Percentiles rank a stretch among this genome's conserved stretches.
phyloP scores from a whole-genome alignment of 805 yeast species.

The Cyberlindnera meyerae region DNA sequence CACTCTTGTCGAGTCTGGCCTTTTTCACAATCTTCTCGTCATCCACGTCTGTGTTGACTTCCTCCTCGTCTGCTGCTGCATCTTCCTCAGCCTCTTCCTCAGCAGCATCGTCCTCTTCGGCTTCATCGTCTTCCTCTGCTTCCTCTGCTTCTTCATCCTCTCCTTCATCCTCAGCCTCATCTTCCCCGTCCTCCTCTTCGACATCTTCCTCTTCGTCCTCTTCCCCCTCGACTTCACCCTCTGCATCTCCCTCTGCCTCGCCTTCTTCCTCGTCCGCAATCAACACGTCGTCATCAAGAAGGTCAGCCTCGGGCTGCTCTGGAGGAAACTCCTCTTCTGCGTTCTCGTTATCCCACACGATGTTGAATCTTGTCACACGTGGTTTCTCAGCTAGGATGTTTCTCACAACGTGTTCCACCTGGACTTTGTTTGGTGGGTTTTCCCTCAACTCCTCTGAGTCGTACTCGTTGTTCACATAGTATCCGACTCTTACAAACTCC shows the following conservation, averaged over 20 bases:
- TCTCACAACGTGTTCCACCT: conserved; percentile 89
- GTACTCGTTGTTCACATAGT: conserved; percentile 95
- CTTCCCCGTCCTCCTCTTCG: conserved; percentile 39
- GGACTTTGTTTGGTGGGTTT: conserved; percentile 90
- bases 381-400: conserved; percentile 97
- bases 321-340: conserved; percentile 71
- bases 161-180: conserved; percentile 32
- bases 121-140: conserved; percentile 41
- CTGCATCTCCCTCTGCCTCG: conserved; percentile 39
- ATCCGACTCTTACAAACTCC: conserved; percentile 96
- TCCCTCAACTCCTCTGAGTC: conserved; percentile 90
- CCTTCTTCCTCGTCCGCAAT: conserved; percentile 37
- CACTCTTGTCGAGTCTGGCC: conserved; percentile 4
- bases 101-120: conserved; percentile 11
- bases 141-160: conserved; percentile 19
- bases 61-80: conserved; percentile 12
- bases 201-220: conserved; percentile 44
- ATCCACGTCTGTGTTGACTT: conserved; percentile 22
- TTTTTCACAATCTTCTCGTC: conserved; percentile 17
- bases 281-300: conserved; percentile 48
- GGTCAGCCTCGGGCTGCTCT: conserved; percentile 62
- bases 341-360: conserved; percentile 88
- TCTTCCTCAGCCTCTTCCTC: conserved; percentile 25
- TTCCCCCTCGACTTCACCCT: conserved; percentile 40
- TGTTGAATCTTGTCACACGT: conserved; percentile 92